A percentile compares a stretch with the other conserved stretches of the same genome.
Conservation (phyloP, 169 alveolate species). For the Plasmodium falciparum region DNA sequence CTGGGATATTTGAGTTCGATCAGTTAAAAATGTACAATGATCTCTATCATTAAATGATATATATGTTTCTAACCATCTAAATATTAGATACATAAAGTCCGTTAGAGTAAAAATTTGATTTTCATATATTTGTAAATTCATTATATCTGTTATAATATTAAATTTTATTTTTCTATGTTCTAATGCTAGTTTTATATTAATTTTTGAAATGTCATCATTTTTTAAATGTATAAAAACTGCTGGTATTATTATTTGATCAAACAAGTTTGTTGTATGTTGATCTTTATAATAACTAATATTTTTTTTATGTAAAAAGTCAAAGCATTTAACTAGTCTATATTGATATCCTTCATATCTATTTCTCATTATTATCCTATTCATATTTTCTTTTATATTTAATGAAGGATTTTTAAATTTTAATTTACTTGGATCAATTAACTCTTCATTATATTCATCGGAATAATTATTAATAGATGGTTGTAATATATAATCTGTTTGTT, state of each 20-base stretch:
- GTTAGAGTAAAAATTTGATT: slow-evolving; percentile 25
- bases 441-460: slow-evolving; percentile 11
- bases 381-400: background rate
- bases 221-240: slow-evolving; percentile 14
- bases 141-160: slow-evolving; percentile 52
- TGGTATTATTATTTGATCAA: slow-evolving; percentile 55
- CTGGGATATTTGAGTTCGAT: background rate
- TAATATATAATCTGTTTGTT: slow-evolving; percentile 11
- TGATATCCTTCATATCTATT: slow-evolving; percentile 15
- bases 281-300: slow-evolving; percentile 24
- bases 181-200: background rate
- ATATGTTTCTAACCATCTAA: slow-evolving; percentile 28
- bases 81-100: slow-evolving; percentile 28
- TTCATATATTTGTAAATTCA: slow-evolving; percentile 61
- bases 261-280: slow-evolving; percentile 31
- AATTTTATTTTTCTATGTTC: slow-evolving; percentile 5
- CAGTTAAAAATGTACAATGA: slow-evolving; percentile 30
- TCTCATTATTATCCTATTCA: slow-evolving; percentile 15
- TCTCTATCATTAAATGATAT: background rate
- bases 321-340: slow-evolving; percentile 33
- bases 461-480: background rate
- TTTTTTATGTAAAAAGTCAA: slow-evolving; percentile 46
- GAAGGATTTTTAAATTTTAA: background rate
- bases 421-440: background rate
- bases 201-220: slow-evolving; percentile 3